These are phyloP conservation scores for Mortierella claussenii DNA, from an alignment of 192 early-diverging fungal genomes.

Conservation along the genomic window DNA sequence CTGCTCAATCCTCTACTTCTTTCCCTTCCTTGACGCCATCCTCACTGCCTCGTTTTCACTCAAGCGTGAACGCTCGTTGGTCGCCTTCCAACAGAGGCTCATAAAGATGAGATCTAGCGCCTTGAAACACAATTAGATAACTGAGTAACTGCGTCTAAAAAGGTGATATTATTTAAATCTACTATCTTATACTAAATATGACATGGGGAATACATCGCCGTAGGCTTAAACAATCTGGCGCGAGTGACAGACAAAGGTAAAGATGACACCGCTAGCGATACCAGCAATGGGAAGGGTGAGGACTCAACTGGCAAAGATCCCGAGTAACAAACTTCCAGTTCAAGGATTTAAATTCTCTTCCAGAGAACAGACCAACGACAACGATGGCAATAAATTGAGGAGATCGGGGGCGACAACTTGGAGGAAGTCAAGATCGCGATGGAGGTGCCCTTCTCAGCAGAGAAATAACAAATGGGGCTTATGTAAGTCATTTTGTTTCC, in stretches of 20 bases:
- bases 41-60: no score
- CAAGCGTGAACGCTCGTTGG: no score
- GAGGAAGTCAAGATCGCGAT: conserved; percentile 86
- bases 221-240: conserved; percentile 45
- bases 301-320: conserved; percentile 77
- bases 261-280: conserved; percentile 70
- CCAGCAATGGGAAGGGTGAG: conserved; percentile 80
- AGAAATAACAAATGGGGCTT: conserved; percentile 83
- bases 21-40: no score
- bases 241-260: conserved; percentile 68
- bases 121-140: background rate
- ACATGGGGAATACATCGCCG: no score
- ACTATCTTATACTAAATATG: background rate
- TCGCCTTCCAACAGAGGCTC: no score
- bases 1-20: background rate
- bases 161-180: background rate
- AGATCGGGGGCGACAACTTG: conserved; percentile 82
- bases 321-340: conserved; percentile 82
- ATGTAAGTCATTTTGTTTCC: conserved; percentile 89
- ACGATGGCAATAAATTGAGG: conserved; percentile 88
- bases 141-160: background rate
- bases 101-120: background rate
- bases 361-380: conserved; percentile 77
- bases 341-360: conserved; percentile 65
- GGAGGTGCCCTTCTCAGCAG: conserved; percentile 79